Evolutionary conservation across 2,329 filamentous ascomycete genomes (phyloP).

Genomic region (Balansia obtecta): DNA sequence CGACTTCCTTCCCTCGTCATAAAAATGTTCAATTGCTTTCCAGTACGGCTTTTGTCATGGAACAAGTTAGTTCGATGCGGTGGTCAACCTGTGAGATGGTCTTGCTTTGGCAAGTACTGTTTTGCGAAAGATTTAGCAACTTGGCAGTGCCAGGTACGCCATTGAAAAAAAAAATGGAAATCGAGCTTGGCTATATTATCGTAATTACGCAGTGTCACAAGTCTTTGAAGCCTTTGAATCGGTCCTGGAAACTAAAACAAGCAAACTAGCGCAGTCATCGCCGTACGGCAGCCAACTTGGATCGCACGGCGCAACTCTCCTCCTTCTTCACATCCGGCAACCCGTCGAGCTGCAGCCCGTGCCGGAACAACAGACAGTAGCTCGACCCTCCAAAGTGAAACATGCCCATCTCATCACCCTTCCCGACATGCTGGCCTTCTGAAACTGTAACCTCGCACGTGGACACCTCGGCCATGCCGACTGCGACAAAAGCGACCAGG

Average conservation of each 20-base stretch:
- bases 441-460: conserved; percentile 59
- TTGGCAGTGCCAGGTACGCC: too few species aligned
- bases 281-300: conserved; percentile 10
- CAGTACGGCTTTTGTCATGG: too few species aligned
- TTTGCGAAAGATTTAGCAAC: too few species aligned
- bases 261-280: conserved; percentile 1
- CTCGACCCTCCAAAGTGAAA: conserved; percentile 67
- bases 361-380: conserved; percentile 54
- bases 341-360: conserved; percentile 33
- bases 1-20: too few species aligned
- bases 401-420: conserved; percentile 64
- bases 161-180: too few species aligned
- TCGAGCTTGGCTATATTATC: too few species aligned
- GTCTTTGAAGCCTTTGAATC: neutral
- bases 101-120: too few species aligned
- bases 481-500: conserved; percentile 54
- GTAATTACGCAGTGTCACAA: neutral
- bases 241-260: neutral
- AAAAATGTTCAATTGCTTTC: too few species aligned
- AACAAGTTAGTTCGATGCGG: too few species aligned
- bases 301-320: neutral
- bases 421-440: conserved; percentile 51
- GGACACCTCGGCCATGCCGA: conserved; percentile 68
- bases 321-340: neutral
- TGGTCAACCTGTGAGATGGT: too few species aligned